Evolutionary conservation across 768 basidiomycete genomes (phyloP), one percentile per base, ranked within the genome.

Genomic region (Tylopilus subfusipes): DNA sequence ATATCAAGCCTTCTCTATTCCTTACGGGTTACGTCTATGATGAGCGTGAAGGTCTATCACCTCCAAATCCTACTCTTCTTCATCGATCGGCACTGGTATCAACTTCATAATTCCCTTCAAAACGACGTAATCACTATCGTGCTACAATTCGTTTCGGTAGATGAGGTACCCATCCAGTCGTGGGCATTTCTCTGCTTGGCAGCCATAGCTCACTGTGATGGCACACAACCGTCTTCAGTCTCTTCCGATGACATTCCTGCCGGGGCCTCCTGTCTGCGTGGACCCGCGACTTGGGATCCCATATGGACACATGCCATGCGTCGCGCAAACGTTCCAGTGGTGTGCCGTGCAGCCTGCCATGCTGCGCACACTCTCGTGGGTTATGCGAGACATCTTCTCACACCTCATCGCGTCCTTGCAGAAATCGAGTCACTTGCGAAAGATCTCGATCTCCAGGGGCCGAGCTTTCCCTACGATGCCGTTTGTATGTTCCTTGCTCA

Each of bases 401-500:
- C 81, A 4, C 70, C 81, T 14, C 81, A 84, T 34, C 80, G 79
- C 14, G 72, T 88, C 42, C 75, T 90, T 14, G 63, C 72, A 3
- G 93, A 95, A 66, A 84, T 98, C 45, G 93, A 93, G 65, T 75
- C 78, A 0, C 74, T 98, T 44, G 80, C 84, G 2, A 86, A 86
- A 57, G 91, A 96, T 57, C 75, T 99, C 54, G 88, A 92, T 58
- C 80, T 97, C 16, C 96, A 98, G 71, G 95, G 94, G 0, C 94
- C 95, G 2, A 74, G 83, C 14, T 86, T 82, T 62, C 93, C 94
- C 0, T 89, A 81, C 62, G 97, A 99, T 65, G 85, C 95, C 1
- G 92, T 96, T 36, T 97, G 95, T 75, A 75, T 77, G 53, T 93
- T 98, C 66, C 76, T 98, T 43, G 73, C 81, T 6, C 74, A 80